Evolutionary conservation across 192 early-diverging fungal genomes (phyloP).

Genomic region (Kickxella alabastrina): DNA sequence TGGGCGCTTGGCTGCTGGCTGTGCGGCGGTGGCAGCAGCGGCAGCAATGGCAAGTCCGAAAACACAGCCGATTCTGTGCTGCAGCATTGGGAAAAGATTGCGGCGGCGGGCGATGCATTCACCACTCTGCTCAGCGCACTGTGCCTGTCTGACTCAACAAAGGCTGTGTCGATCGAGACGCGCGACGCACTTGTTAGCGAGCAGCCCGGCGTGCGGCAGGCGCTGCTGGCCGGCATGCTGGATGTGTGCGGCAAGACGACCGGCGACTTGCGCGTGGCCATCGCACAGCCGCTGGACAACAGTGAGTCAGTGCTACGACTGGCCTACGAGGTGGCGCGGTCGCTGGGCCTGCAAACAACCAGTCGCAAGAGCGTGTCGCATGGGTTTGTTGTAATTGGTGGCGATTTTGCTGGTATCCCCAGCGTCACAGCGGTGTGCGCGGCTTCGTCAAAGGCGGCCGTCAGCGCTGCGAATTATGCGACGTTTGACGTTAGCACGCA

Average conservation of each 20-base stretch:
- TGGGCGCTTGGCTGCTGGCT: slow-evolving; percentile 51
- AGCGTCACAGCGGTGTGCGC: slow-evolving; percentile 18
- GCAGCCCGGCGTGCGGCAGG: slow-evolving; percentile 8
- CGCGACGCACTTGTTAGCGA: slow-evolving; percentile 30
- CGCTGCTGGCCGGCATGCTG: slow-evolving; percentile 39
- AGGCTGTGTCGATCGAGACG: slow-evolving; percentile 7
- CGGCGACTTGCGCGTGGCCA: slow-evolving; percentile 15
- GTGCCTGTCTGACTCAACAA: slow-evolving; percentile 3
- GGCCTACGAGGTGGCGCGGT: slow-evolving; percentile 42
- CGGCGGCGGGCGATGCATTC: slow-evolving; percentile 1
- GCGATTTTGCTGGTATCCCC: slow-evolving; percentile 17
- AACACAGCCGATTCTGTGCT: slow-evolving; percentile 20
- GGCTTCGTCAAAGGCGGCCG: neutral
- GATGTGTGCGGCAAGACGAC: slow-evolving; percentile 30
- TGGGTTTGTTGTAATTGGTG: slow-evolving; percentile 29
- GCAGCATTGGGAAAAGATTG: slow-evolving; percentile 23
- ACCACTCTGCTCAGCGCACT: slow-evolving; percentile 3
- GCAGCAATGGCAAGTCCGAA: neutral
- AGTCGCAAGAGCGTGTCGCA: slow-evolving; percentile 20
- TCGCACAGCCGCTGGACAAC: slow-evolving; percentile 21
- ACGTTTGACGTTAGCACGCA: slow-evolving; percentile 25
- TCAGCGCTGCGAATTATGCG: neutral
- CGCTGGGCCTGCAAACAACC: slow-evolving; percentile 34
- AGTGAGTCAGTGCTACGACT: slow-evolving; percentile 29
- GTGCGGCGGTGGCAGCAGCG: slow-evolving; percentile 11